These are phyloP conservation scores for Neurospora sp. DNA, from an alignment of 495 filamentous ascomycete species.

Conservation along the genomic window DNA sequence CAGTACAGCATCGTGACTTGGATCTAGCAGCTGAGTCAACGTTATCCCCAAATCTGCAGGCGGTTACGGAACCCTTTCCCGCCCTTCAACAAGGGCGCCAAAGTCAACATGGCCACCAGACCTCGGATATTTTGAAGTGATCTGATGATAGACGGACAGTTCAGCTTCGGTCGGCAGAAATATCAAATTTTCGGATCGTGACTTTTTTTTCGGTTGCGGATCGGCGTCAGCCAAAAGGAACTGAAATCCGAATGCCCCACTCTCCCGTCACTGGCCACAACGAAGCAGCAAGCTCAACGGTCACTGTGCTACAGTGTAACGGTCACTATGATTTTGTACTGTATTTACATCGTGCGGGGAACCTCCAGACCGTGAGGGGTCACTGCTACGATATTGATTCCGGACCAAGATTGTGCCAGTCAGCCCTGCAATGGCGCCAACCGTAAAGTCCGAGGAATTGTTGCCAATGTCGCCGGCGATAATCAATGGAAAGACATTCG, in stretches of 20 bases:
- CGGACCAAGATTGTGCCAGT: neutral
- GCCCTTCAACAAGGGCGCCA: neutral
- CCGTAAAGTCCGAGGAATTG: neutral
- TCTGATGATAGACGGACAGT: neutral
- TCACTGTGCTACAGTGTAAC: neutral
- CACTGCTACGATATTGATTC: neutral
- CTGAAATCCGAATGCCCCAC: neutral
- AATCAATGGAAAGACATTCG: neutral
- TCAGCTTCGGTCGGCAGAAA: neutral
- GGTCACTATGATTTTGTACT: neutral
- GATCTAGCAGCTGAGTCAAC: neutral
- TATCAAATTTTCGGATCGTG: neutral
- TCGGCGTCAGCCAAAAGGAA: neutral
- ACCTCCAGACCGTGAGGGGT: neutral
- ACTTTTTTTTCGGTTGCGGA: neutral
- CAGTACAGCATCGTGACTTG: neutral
- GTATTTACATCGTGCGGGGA: neutral
- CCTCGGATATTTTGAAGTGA: neutral
- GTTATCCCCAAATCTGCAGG: neutral
- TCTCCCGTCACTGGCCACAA: neutral
- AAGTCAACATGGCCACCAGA: neutral
- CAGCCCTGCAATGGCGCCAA: neutral
- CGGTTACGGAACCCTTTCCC: neutral
- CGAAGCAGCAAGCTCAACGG: neutral
- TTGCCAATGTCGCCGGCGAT: neutral